Base-by-base conservation (phyloP, 2,329 filamentous ascomycete species). In the Colletotrichum spaethianum region DNA sequence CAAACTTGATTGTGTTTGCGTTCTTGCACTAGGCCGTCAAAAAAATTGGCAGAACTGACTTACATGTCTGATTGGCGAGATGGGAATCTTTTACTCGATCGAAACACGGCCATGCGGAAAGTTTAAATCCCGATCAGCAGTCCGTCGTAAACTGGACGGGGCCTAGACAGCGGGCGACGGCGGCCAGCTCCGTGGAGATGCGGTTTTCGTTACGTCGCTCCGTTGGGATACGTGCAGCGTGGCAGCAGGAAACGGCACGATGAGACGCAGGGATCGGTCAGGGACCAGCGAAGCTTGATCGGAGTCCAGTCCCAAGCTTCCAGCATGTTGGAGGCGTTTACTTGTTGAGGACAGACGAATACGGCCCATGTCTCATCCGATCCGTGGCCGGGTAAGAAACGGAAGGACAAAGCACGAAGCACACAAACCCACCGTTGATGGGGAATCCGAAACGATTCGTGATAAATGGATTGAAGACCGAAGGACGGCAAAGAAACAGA, bases 211-310 rank as follows among this genome's bases (percentile, higher is more conserved):
- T 64, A 72, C 65, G 65, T 72, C 26, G 66, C 44, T 38, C 65
- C 11, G 44, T 63, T 62, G 31, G 20, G 52, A n/a, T 40, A 63
- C 36, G 23, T 42, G 31, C 55, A 20, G 44, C 42, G n/a, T 23
- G 63, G 12, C 48, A 50, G 23, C 48, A 53, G 46, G 36, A 33
- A n/a, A 20, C 44, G 46, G 40, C 44, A 57, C 42, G 65, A 64
- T 63, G 36, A 59, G 52, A 48, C 23, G 46, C 59, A 72, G 59
- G 69, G 69, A 55, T 64, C 59, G 28, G 50, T 31, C 57, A 63
- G 59, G 69, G 59, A 55, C 53, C 42, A 59, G 65, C 65, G 52
- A 69, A 72, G 69, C 69, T 72, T 72, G 63, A 40, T 46, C 26
- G n/a, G 40, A 61, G 33, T 46, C 57, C 38, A 38, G 57, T 59